These are phyloP conservation scores for Pseudoneurospora amorphoporcata DNA, from an alignment of 495 filamentous ascomycete genomes.

Conservation along the genomic window DNA sequence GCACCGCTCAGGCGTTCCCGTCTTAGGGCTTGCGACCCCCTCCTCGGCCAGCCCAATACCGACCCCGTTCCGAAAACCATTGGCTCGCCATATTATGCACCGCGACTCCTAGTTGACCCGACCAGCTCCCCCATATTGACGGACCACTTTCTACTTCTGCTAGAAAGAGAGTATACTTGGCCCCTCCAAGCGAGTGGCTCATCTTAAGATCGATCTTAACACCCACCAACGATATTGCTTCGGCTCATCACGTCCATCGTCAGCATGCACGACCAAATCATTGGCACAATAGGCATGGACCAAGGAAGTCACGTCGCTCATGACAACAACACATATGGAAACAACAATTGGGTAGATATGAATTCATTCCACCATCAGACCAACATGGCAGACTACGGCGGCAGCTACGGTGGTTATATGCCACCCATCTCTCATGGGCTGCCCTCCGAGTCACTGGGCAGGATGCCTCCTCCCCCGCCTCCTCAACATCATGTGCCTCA, in stretches of 20 bases:
- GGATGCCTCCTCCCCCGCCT: slow-evolving; percentile 34
- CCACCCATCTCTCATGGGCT: slow-evolving; percentile 34
- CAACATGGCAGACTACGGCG: slow-evolving; percentile 36
- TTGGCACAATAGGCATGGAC: slow-evolving; percentile 36
- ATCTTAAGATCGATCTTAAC: slow-evolving; percentile 8
- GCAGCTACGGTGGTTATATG: slow-evolving; percentile 26
- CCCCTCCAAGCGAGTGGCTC: slow-evolving; percentile 14
- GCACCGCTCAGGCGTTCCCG: slow-evolving; percentile 6
- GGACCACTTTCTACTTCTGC: slow-evolving; percentile 16
- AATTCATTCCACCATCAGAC: slow-evolving; percentile 34
- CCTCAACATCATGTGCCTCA: slow-evolving; percentile 24
- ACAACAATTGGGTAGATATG: slow-evolving; percentile 39
- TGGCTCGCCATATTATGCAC: slow-evolving; percentile 24
- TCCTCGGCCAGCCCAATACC: slow-evolving; percentile 19
- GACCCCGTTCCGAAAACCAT: slow-evolving; percentile 20
- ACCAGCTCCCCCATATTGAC: slow-evolving; percentile 13
- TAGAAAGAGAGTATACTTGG: slow-evolving; percentile 1
- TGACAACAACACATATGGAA: slow-evolving; percentile 25
- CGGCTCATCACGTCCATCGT: slow-evolving; percentile 26
- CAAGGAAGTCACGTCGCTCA: slow-evolving; percentile 38
- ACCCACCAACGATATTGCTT: slow-evolving; percentile 10
- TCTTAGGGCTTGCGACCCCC: slow-evolving; percentile 9
- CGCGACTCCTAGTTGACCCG: slow-evolving; percentile 15
- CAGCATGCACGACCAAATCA: slow-evolving; percentile 42
- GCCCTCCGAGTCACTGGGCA: slow-evolving; percentile 34